phyloP scores from a whole-genome alignment of 2,329 filamentous ascomycete species.

The Cercospora sp. region DNA sequence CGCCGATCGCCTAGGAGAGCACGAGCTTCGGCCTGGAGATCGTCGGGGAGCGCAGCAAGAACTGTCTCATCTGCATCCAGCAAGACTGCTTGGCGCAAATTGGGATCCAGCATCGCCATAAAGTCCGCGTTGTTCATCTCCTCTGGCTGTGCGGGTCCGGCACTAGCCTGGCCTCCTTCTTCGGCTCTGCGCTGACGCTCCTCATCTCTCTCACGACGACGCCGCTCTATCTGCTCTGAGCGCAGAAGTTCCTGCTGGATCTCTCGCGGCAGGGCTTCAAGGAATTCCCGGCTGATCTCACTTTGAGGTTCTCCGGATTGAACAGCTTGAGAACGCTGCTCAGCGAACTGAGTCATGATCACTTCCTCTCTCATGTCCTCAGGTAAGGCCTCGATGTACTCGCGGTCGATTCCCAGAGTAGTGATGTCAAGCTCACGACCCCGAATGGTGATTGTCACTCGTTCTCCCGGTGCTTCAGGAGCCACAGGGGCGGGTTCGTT shows the following conservation, averaged over 20 bases:
- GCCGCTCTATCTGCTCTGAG: conserved; percentile 84
- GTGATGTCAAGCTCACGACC: conserved; percentile 92
- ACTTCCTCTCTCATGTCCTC: conserved; percentile 96
- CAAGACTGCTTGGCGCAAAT: conserved; percentile 79
- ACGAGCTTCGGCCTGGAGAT: conserved; percentile 83
- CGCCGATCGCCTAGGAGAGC: conserved; percentile 59
- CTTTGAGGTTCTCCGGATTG: conserved; percentile 71
- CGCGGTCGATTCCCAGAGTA: conserved; percentile 86
- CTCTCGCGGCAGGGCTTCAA: conserved; percentile 87
- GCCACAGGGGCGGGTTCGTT: conserved; percentile 42
- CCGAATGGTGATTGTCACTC: conserved; percentile 79
- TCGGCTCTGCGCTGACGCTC: conserved; percentile 63
- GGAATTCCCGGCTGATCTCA: conserved; percentile 88
- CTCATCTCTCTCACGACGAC: conserved; percentile 82
- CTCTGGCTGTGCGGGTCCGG: conserved; percentile 56
- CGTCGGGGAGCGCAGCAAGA: conserved; percentile 77
- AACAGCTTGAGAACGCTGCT: conserved; percentile 75
- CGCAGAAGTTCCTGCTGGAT: conserved; percentile 87
- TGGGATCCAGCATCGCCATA: conserved; percentile 82
- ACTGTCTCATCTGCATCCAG: conserved; percentile 90
- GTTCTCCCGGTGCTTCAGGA: conserved; percentile 45
- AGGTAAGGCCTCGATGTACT: conserved; percentile 94
- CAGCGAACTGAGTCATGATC: conserved; percentile 83
- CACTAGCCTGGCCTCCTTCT: conserved; percentile 39
- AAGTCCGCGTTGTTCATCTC: conserved; percentile 96